These are phyloP conservation scores for Simplicillium sp. DNA, from an alignment of 2,329 filamentous ascomycete genomes.

Conservation along the genomic window DNA sequence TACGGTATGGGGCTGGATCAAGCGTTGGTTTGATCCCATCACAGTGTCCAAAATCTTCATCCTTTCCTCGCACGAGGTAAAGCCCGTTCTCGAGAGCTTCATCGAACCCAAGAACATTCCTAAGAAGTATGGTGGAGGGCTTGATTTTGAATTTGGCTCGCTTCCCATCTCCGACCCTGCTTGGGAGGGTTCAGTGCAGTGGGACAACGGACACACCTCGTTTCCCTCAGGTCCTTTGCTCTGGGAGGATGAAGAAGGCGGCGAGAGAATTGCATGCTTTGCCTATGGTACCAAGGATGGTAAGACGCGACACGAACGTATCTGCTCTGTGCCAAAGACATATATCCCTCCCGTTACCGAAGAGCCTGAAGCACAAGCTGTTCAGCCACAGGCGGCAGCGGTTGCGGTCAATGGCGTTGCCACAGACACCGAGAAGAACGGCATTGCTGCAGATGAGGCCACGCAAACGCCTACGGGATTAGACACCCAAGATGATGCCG, in stretches of 20 bases:
- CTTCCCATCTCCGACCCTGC: slow-evolving; percentile 61
- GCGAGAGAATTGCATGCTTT: slow-evolving; percentile 39
- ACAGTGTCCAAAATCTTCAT: slow-evolving; percentile 97
- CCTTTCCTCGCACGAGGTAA: slow-evolving; percentile 61
- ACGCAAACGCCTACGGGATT: slow-evolving; percentile 1
- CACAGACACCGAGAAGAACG: slow-evolving; percentile 4
- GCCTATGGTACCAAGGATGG: slow-evolving; percentile 39
- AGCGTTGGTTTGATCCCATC: slow-evolving; percentile 89
- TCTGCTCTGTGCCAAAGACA: slow-evolving; percentile 41
- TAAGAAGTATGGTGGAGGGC: slow-evolving; percentile 76
- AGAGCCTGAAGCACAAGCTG: slow-evolving; percentile 2
- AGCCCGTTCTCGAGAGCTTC: slow-evolving; percentile 66
- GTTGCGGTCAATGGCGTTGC: background rate
- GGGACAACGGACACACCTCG: slow-evolving; percentile 39
- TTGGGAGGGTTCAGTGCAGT: slow-evolving; percentile 38
- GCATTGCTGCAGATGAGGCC: slow-evolving; percentile 3
- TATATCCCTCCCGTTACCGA: slow-evolving; percentile 18
- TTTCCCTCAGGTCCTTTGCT: slow-evolving; percentile 49
- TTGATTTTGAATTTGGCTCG: slow-evolving; percentile 53
- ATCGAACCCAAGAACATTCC: slow-evolving; percentile 79
- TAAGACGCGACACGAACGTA: slow-evolving; percentile 31
- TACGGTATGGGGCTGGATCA: slow-evolving; percentile 90
- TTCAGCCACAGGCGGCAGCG: background rate
- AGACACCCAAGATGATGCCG: too few species aligned
- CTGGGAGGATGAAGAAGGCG: slow-evolving; percentile 40